Conservation (phyloP, 1,284 basidiomycete species). For the Phylloboletellus chloephorus region DNA sequence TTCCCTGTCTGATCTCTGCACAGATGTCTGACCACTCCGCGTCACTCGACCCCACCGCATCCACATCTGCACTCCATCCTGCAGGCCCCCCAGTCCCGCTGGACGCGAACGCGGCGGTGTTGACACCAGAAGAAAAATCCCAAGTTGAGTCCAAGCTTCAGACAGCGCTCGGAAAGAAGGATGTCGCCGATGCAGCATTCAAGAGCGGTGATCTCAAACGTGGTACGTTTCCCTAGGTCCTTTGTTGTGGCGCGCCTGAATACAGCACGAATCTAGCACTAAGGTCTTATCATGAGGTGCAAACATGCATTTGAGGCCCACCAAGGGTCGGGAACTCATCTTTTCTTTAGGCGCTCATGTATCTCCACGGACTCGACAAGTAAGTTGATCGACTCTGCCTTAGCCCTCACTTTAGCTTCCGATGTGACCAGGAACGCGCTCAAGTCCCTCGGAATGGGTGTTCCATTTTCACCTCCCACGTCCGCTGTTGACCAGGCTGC, state of each 20-base stretch:
- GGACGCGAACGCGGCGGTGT: constrained; percentile 21
- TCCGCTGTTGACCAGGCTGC: constrained; percentile 33
- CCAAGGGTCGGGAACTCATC: constrained; percentile 8
- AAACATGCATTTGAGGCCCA: background rate
- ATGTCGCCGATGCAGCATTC: constrained; percentile 69
- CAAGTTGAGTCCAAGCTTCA: constrained; percentile 46
- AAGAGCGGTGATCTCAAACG: constrained; percentile 56
- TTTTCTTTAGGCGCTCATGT: constrained; percentile 52
- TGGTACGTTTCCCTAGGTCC: constrained; percentile 40
- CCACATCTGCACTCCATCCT: constrained; percentile 1
- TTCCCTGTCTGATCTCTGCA: background rate
- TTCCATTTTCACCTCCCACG: constrained; percentile 20
- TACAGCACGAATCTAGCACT: constrained; percentile 43
- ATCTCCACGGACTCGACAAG: constrained; percentile 69
- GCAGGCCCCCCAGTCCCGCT: constrained; percentile 7
- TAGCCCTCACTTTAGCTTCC: background rate
- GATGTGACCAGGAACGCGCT: constrained; percentile 42
- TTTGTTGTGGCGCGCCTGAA: constrained; percentile 11
- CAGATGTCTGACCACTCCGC: constrained; percentile 15
- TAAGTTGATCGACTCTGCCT: constrained; percentile 23
- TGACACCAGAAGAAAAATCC: constrained; percentile 22
- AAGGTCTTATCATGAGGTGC: constrained; percentile 60
- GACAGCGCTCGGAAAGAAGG: constrained; percentile 65
- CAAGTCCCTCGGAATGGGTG: constrained; percentile 41
- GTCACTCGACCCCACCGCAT: background rate